Evolutionary conservation across 306 rosid species (phyloP).

Genomic region (Herpetospermum pedunculosum): DNA sequence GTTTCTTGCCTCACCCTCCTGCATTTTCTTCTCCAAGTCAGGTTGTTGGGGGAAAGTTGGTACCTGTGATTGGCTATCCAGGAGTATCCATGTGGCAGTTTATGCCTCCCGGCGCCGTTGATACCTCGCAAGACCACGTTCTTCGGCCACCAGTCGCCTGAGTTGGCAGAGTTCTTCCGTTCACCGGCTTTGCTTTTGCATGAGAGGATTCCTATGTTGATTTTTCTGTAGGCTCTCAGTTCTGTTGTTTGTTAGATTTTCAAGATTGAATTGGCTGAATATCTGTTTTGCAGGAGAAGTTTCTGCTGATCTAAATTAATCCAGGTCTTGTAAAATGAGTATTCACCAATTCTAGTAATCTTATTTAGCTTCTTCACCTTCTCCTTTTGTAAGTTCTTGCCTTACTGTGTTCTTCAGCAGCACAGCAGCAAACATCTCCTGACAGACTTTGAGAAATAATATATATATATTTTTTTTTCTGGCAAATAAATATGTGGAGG

Average conservation of each 20-base stretch:
- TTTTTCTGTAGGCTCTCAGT: neutral
- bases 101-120: conserved; percentile 68
- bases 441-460: neutral
- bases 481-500: too few relatives aligned
- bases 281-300: neutral
- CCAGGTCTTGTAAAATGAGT: neutral
- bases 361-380: neutral
- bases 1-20: conserved; percentile 46
- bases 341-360: neutral
- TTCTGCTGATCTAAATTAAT: neutral
- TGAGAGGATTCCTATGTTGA: neutral
- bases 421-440: neutral
- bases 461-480: too few relatives aligned
- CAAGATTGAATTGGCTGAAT: neutral
- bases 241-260: neutral
- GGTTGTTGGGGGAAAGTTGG: conserved; percentile 41
- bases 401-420: neutral
- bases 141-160: conserved; percentile 94
- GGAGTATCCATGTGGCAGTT: conserved; percentile 93
- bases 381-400: neutral
- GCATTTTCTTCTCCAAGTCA: conserved; percentile 43
- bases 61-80: conserved; percentile 80
- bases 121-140: conserved; percentile 80
- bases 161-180: conserved; percentile 4
- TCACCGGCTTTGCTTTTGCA: neutral